Evolutionary conservation across 768 basidiomycete genomes (phyloP).

Genomic region (Boletus rufocinnamomeus): DNA sequence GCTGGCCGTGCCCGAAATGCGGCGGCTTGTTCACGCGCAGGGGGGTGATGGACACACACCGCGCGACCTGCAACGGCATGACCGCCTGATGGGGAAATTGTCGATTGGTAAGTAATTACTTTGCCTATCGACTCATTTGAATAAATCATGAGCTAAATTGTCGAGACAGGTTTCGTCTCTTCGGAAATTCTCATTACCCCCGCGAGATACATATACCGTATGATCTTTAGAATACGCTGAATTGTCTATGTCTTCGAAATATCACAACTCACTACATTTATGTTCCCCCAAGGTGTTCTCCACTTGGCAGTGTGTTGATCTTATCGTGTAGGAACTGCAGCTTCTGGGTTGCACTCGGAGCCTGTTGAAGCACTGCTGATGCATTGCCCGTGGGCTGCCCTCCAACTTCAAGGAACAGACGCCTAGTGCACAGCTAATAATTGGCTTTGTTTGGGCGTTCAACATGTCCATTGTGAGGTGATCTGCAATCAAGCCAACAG

Average conservation of each 20-base stretch:
- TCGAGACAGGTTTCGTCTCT: background rate
- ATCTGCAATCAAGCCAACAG: background rate
- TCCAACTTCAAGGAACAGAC: constrained; percentile 8
- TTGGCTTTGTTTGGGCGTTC: constrained; percentile 3
- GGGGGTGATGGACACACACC: constrained; percentile 22
- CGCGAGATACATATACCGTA: background rate
- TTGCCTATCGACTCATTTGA: background rate
- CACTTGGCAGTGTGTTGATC: background rate
- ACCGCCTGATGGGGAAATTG: background rate
- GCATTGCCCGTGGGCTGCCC: constrained; percentile 1
- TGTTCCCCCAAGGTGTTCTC: background rate
- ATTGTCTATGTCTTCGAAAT: background rate
- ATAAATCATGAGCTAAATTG: constrained; percentile 1
- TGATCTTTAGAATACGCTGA: background rate
- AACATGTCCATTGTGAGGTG: background rate
- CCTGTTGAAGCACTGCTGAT: background rate
- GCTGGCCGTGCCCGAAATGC: constrained; percentile 29
- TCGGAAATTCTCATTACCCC: background rate
- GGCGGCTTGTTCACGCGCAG: constrained; percentile 20
- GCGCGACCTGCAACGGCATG: constrained; percentile 4
- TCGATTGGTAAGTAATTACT: constrained; percentile 4
- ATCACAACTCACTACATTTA: background rate
- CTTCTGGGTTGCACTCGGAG: background rate
- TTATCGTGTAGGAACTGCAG: background rate
- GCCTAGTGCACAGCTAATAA: constrained; percentile 2